Conservation (phyloP, 1,284 basidiomycete genomes). For the Pseudozyma sp. region DNA sequence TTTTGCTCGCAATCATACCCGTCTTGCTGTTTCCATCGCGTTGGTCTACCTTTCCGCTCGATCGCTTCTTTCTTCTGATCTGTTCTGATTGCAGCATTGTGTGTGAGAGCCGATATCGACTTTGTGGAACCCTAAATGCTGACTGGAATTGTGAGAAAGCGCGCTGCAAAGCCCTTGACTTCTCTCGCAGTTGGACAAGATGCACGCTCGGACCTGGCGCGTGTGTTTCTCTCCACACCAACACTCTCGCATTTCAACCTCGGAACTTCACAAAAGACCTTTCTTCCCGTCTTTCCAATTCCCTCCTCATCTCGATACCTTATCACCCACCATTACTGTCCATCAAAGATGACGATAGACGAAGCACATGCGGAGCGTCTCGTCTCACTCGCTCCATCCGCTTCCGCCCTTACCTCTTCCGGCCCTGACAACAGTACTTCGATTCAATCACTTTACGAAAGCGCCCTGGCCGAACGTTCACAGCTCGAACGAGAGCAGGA, state of each 20-base stretch:
- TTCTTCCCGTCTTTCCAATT: background rate
- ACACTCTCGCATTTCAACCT: constrained; percentile 10
- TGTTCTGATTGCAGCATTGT: no score
- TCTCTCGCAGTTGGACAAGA: background rate
- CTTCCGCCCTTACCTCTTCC: constrained; percentile 5
- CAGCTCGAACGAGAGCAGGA: constrained; percentile 6
- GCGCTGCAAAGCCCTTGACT: no score
- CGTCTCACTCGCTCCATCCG: constrained; percentile 9
- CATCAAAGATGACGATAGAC: constrained; percentile 16
- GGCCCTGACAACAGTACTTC: background rate
- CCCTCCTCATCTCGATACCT: background rate
- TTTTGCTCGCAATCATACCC: no score
- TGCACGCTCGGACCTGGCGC: constrained; percentile 27
- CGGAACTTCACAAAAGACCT: background rate
- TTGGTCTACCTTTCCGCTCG: no score
- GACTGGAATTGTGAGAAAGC: no score
- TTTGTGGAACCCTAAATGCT: no score
- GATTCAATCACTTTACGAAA: constrained; percentile 29
- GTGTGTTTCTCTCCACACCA: constrained; percentile 14
- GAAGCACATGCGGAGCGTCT: constrained; percentile 44
- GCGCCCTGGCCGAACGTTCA: constrained; percentile 5
- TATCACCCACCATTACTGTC: no score
- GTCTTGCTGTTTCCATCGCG: no score
- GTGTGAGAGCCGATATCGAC: no score
- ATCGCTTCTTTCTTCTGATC: no score